phyloP scores from a whole-genome alignment of 164 flowering plant species.

The Warburgia ugandensis region DNA sequence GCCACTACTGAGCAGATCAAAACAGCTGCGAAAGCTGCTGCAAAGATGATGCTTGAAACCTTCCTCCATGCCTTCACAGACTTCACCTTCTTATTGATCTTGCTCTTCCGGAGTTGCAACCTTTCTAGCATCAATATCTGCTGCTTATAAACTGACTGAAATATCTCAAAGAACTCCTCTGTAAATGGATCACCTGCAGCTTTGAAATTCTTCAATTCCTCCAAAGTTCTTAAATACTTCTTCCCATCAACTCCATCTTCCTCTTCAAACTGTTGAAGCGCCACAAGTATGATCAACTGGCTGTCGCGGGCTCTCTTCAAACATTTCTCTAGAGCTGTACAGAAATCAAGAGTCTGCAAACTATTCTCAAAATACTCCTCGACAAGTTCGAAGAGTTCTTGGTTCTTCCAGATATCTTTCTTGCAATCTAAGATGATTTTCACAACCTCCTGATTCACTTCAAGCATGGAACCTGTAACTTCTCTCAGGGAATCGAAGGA shows the following conservation, averaged over 20 bases:
- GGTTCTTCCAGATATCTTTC: conserved; percentile 62
- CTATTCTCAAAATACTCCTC: conserved; percentile 78
- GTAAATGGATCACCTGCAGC: conserved; percentile 63
- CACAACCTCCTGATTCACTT: conserved; percentile 73
- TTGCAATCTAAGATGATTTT: conserved; percentile 51
- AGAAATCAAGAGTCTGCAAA: conserved; percentile 62
- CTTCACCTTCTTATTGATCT: conserved; percentile 64
- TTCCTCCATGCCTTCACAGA: conserved; percentile 53
- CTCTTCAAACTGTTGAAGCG: conserved; percentile 55
- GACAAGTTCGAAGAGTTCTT: conserved; percentile 50
- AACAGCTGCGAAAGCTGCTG: conserved; percentile 50
- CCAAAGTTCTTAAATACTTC: conserved; percentile 33
- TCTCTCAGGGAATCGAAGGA: conserved; percentile 61
- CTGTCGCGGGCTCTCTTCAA: conserved; percentile 57
- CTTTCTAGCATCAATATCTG: conserved; percentile 56
- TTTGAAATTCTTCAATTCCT: conserved; percentile 53
- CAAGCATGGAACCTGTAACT: conserved; percentile 55
- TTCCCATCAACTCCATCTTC: conserved; percentile 17
- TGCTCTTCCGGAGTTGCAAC: conserved; percentile 40
- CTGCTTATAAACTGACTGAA: conserved; percentile 44
- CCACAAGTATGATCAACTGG: conserved; percentile 53
- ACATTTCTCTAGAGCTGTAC: conserved; percentile 55
- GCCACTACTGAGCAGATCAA: conserved; percentile 83
- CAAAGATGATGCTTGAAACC: conserved; percentile 62
- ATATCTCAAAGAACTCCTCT: conserved; percentile 47